These are phyloP conservation scores for Trametes hirsuta DNA, from an alignment of 1,284 basidiomycete genomes.

Conservation along the genomic window DNA sequence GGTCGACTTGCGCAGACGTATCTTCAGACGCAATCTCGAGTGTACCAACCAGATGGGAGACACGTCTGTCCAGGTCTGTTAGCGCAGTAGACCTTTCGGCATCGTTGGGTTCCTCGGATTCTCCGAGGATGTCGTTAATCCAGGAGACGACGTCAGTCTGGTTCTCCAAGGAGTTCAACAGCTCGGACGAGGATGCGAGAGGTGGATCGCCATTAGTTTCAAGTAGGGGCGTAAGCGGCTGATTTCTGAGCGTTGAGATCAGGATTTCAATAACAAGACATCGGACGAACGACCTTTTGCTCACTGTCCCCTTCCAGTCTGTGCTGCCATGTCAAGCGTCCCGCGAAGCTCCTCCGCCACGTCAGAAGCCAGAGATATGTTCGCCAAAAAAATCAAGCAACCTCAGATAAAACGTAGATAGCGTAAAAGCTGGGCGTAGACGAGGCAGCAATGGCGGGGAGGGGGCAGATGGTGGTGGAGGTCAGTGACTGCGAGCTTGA, in stretches of 20 bases:
- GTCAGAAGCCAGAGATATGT: too few relatives aligned
- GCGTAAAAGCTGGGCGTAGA: too few relatives aligned
- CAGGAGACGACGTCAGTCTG: conserved; percentile 59
- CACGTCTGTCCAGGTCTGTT: conserved; percentile 70
- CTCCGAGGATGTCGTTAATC: conserved; percentile 63
- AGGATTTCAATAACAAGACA: conserved; percentile 24
- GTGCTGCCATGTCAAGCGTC: conserved; percentile 7
- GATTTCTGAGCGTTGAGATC: conserved; percentile 14
- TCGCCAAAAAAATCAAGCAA: too few relatives aligned
- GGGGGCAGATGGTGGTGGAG: background rate
- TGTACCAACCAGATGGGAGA: conserved; percentile 72
- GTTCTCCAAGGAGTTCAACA: conserved; percentile 38
- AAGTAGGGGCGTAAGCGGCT: background rate
- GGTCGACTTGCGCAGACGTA: conserved; percentile 83
- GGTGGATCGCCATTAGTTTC: background rate
- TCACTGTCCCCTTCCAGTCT: conserved; percentile 18
- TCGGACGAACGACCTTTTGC: conserved; percentile 17
- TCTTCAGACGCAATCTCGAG: conserved; percentile 87
- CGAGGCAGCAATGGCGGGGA: background rate
- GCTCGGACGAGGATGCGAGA: conserved; percentile 22
- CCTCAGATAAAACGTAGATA: too few relatives aligned
- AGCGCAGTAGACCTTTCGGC: conserved; percentile 47
- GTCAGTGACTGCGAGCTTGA: background rate
- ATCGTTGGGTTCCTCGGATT: conserved; percentile 24
- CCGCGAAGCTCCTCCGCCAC: background rate